Base-by-base conservation (phyloP, 768 basidiomycete species). In the Tylopilus sp. region DNA sequence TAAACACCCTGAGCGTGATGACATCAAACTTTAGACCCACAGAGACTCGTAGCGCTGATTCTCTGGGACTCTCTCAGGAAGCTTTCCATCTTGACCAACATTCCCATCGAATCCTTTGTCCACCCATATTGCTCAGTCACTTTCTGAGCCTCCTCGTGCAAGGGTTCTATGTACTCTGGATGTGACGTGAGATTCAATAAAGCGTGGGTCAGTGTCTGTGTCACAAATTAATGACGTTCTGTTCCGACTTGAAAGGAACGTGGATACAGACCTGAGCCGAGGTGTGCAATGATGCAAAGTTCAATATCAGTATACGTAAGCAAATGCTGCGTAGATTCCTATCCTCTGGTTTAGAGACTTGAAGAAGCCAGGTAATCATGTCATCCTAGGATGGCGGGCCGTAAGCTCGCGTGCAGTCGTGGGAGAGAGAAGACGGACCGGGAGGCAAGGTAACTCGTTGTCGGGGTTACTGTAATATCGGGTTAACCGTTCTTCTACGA, bases 21-120 rank as follows among this genome's bases (percentile, higher is more conserved):
- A 40, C 17, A 31, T 18, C 6, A 26, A 38, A 31, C 36, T 46
- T 20, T 28, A 15, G 44, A 59, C 71, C 6, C 51, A 73, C 73
- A 58, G 30, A 66, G 59, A 35, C 58, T 69, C 20, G 71, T 63
- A 10, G 69, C 68, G 6, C 66, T 69, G 12, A 68, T 25, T 26
- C 75, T 67, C 53, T 71, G 68, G 3, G 70, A 69, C 53, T 76
- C 76, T 45, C 70, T 71, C 47, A 78, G 45, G 56, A 78, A 76
- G 45, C 74, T 77, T 48, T 77, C 75, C 48, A 74, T 57, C 57
- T 70, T 70, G 52, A 66, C 61, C 57, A 73, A 52, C 52, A 61
- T 68, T 8, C 51, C 60, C 59, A 75, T 64, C 12, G 64, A 63
- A 23, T 55, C 51, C 53, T 69, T 72, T 3, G 59, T 61, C 65